These are phyloP conservation scores for Paxillus rubicundulus DNA, from an alignment of 768 basidiomycete species.

Conservation along the genomic window DNA sequence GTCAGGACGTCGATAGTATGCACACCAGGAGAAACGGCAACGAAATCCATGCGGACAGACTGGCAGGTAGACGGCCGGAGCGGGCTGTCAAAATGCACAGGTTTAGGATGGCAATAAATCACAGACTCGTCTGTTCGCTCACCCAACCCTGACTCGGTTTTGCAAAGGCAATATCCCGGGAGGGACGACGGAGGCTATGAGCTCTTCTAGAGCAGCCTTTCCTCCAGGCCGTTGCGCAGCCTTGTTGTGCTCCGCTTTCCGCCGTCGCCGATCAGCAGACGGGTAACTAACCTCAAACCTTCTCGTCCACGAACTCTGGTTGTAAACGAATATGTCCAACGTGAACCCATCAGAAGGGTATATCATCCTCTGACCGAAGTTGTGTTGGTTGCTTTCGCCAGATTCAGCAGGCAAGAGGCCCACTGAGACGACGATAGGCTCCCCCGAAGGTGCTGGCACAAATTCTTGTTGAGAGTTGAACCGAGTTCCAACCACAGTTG, in stretches of 20 bases:
- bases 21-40: constrained; percentile 77
- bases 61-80: constrained; percentile 80
- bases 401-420: constrained; percentile 40
- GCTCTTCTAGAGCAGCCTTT: constrained; percentile 23
- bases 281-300: constrained; percentile 76
- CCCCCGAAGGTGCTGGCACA: constrained; percentile 32
- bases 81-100: constrained; percentile 45
- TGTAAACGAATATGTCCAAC: constrained; percentile 85
- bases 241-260: constrained; percentile 34
- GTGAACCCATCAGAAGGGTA: constrained; percentile 75
- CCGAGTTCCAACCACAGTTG: constrained; percentile 42
- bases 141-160: constrained; percentile 79
- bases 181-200: constrained; percentile 29
- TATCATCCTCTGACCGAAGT: constrained; percentile 44
- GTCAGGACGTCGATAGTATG: constrained; percentile 72
- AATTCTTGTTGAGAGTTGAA: constrained; percentile 33
- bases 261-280: constrained; percentile 44
- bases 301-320: constrained; percentile 72
- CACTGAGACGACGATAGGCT: constrained; percentile 70
- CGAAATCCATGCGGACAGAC: constrained; percentile 81
- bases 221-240: constrained; percentile 15
- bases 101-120: constrained; percentile 1
- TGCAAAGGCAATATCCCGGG: constrained; percentile 75
- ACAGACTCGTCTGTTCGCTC: constrained; percentile 28
- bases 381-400: constrained; percentile 2